Evolutionary conservation across 2,329 filamentous ascomycete genomes (phyloP), one percentile per base, ranked within the genome.

Genomic region (Annulohypoxylon truncatum): DNA sequence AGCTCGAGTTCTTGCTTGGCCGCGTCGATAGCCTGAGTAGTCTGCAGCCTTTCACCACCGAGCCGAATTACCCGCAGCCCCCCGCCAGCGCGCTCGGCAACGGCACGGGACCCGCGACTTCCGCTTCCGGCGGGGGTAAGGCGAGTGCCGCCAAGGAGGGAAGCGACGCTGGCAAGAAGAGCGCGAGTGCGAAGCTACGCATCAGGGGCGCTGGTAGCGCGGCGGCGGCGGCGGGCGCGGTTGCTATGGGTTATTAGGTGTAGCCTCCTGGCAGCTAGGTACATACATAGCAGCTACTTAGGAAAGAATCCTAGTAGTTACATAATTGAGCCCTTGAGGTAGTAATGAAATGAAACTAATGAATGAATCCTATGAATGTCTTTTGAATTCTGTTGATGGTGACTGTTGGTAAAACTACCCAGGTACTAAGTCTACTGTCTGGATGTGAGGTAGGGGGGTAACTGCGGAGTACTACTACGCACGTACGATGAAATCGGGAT

Each of bases 1-100:
- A 92, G 62, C 76, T 96, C 18, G 92, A 96, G 82, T 90, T 91
- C 72, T 76, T 96, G 71, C 82, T 96, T 1, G 92, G 92, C 0
- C 82, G 91, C 38, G 87, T 94, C 8, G 79, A 86, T 4, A 70
- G 68, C 52, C 50, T 77, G 40, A 75, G 70, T 61, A 73, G 71
- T 4, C 72, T 74, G 8, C 46, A 64, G 59, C 58, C 76, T 2
- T 77, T 77, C 64, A 64, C 72, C 26, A 74, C 57, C 56, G 74
- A 75, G 38, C 60, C 67, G 12, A 46, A 64, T 38, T 68, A 72
- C 48, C 71, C 74, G 1, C 76, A 77, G 67, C 71, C 73, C 9
- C 53, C 68, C 5, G 64, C 71, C 2, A 55, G 46, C 10, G 10
- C 68, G 13, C 68, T 77, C 4, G 76, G 76, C 3, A 74, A 75